Percentiles rank a stretch among this genome's conserved stretches.
phyloP scores from a whole-genome alignment of 148 eudicot species.

The Rhododendron mucronatum region DNA sequence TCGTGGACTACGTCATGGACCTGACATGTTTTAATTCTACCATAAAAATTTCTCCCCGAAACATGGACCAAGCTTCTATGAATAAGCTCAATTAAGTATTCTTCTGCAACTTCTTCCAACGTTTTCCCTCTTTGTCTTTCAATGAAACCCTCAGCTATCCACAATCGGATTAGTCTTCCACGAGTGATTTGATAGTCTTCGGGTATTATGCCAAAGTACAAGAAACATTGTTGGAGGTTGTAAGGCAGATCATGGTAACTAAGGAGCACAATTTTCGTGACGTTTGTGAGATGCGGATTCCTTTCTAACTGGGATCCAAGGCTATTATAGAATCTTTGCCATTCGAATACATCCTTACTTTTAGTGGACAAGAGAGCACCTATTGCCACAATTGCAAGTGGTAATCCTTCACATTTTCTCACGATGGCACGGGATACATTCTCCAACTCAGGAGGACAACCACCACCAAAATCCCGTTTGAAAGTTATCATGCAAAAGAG shows the following conservation, averaged over 20 bases:
- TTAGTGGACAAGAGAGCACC: not conserved
- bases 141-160: constrained; percentile 4
- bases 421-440: not conserved
- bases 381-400: constrained; percentile 5
- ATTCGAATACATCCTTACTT: not conserved
- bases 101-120: constrained; percentile 1
- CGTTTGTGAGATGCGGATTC: not conserved
- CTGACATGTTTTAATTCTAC: not conserved
- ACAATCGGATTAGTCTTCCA: not conserved
- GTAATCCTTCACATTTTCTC: not conserved
- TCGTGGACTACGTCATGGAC: not conserved
- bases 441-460: too few relatives aligned
- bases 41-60: not conserved
- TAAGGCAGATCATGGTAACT: not conserved
- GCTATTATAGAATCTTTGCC: too few relatives aligned
- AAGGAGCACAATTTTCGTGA: not conserved
- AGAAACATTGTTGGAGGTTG: not conserved
- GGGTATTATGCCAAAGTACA: not conserved
- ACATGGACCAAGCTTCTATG: not conserved
- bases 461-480: too few relatives aligned
- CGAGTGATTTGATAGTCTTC: not conserved
- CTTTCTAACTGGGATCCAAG: not conserved
- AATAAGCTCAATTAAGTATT: not conserved
- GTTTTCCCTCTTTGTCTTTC: not conserved
- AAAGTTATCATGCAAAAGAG: too few relatives aligned